Conservation (phyloP, 2,329 filamentous ascomycete genomes). For the Aspergillus pseudonomiae region DNA sequence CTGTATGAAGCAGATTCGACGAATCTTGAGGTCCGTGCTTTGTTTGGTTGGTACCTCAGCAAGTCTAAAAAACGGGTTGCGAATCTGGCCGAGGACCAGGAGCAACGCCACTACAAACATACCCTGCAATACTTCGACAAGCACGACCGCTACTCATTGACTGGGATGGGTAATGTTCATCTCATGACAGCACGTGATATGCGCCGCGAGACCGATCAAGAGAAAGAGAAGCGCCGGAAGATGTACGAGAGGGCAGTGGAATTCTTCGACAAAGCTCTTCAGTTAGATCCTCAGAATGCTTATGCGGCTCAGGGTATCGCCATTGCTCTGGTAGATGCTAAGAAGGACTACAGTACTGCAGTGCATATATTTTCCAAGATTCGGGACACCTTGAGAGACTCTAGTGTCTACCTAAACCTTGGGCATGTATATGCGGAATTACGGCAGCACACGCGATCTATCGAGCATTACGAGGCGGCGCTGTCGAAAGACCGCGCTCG, state of each 20-base stretch:
- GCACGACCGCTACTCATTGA: conserved; percentile 94
- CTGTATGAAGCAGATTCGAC: conserved; percentile 81
- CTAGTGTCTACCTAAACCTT: conserved; percentile 87
- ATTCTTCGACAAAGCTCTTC: conserved; percentile 96
- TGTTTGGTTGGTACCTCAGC: conserved; percentile 95
- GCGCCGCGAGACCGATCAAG: conserved; percentile 83
- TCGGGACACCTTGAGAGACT: conserved; percentile 84
- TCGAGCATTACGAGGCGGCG: conserved; percentile 90
- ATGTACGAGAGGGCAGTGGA: conserved; percentile 91
- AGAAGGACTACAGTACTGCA: conserved; percentile 81
- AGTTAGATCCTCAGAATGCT: conserved; percentile 92
- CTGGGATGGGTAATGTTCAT: conserved; percentile 96
- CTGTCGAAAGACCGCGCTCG: conserved; percentile 76
- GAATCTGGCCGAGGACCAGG: conserved; percentile 84
- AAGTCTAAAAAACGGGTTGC: conserved; percentile 80
- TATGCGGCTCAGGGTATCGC: conserved; percentile 95
- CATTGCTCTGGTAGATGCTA: conserved; percentile 92
- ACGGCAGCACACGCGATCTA: conserved; percentile 85
- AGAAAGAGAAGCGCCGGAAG: conserved; percentile 86
- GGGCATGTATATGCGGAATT: conserved; percentile 91
- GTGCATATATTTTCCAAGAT: conserved; percentile 88
- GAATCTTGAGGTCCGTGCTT: conserved; percentile 86
- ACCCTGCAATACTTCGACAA: conserved; percentile 94
- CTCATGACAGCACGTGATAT: conserved; percentile 88
- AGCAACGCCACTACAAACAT: conserved; percentile 94